A percentile compares a stretch with the other conserved stretches of the same genome.
phyloP scores from a whole-genome alignment of 1,139 yeast species.

The Yamadazyma oceani region DNA sequence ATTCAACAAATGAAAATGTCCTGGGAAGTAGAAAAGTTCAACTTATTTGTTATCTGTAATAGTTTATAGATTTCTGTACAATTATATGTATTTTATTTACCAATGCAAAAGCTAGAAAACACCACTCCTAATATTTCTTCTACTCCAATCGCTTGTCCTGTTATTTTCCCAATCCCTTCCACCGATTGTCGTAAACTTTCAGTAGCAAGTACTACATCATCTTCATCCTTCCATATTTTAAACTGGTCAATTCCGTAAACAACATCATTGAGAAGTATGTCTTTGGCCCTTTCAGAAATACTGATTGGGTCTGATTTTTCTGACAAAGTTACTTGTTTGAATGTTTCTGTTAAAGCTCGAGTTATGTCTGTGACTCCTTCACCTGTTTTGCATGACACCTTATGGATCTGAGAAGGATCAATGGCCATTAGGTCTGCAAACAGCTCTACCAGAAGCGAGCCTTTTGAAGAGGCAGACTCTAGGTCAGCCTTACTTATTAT shows the following conservation, averaged over 20 bases:
- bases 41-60: conserved; percentile 31
- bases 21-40: conserved; percentile 49
- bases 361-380: conserved; percentile 54
- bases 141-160: conserved; percentile 85
- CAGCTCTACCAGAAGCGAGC: not conserved
- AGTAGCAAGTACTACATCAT: conserved; percentile 79
- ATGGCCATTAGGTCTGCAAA: conserved; percentile 5
- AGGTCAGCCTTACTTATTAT: conserved; percentile 67
- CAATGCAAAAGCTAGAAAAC: conserved; percentile 89
- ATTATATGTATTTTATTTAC: conserved; percentile 51
- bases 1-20: conserved; percentile 47
- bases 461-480: not conserved
- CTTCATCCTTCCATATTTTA: conserved; percentile 44
- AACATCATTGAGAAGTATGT: conserved; percentile 70
- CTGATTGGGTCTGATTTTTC: conserved; percentile 60
- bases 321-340: conserved; percentile 50
- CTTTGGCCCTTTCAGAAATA: conserved; percentile 74
- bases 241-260: conserved; percentile 70
- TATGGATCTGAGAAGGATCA: conserved; percentile 26
- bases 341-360: conserved; percentile 34
- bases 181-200: conserved; percentile 75
- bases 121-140: conserved; percentile 92
- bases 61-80: conserved; percentile 11
- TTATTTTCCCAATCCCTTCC: conserved; percentile 87
- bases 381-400: conserved; percentile 64